Percentiles rank a stretch among this genome's conserved stretches.
These are phyloP conservation scores for Lasiodiplodia theobromae DNA, from an alignment of 2,329 filamentous ascomycete genomes.

Conservation along the genomic window DNA sequence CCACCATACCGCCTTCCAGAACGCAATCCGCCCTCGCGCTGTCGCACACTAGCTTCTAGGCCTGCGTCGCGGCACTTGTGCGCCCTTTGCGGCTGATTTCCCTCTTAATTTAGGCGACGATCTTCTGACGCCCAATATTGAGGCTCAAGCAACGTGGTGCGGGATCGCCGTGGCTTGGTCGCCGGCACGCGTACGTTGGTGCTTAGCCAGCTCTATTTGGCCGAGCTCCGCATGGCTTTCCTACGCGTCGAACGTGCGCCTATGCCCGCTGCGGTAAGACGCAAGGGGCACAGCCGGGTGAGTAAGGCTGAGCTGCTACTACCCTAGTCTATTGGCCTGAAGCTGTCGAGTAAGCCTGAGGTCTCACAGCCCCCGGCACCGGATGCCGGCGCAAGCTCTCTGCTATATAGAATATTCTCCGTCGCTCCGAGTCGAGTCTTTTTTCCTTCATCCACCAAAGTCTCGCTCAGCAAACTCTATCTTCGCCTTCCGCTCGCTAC, in stretches of 20 bases:
- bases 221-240: background rate
- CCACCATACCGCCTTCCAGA: too few species aligned
- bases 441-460: background rate
- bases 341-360: slow-evolving; percentile 9
- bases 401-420: slow-evolving; percentile 8
- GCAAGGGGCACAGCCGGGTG: background rate
- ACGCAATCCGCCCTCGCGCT: background rate
- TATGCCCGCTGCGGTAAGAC: slow-evolving; percentile 11
- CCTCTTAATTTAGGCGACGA: background rate
- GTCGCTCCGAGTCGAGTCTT: background rate
- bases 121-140: background rate
- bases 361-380: background rate
- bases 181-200: background rate
- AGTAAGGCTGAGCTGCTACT: slow-evolving; percentile 12
- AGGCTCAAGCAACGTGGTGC: background rate
- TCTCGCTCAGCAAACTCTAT: background rate
- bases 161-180: slow-evolving; percentile 2
- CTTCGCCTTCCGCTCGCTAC: slow-evolving; percentile 3
- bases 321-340: slow-evolving; percentile 7
- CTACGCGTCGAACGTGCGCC: background rate
- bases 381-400: background rate
- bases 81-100: background rate
- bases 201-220: slow-evolving; percentile 1
- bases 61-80: background rate
- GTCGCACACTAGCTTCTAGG: background rate